Evolutionary conservation across 2,329 filamentous ascomycete genomes (phyloP).

Genomic region (Colletotrichum sp.): DNA sequence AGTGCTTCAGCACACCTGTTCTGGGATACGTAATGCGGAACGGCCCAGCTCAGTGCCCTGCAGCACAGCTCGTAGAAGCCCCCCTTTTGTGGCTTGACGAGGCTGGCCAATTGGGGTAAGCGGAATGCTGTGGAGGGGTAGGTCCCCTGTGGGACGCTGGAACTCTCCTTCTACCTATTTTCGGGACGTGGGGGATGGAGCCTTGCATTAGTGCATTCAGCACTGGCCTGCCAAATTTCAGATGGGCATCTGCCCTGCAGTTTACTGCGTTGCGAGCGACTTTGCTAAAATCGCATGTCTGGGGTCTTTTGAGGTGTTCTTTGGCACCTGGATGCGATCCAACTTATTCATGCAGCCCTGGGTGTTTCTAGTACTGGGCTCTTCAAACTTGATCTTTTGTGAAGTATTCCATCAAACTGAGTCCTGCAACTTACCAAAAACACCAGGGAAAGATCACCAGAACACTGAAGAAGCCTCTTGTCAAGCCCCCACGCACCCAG

Average conservation of each 20-base stretch:
- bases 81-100: slow-evolving; percentile 14
- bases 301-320: background rate
- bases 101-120: slow-evolving; percentile 1
- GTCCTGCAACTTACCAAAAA: background rate
- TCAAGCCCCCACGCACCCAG: background rate
- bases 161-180: background rate
- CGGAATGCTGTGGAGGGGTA: background rate
- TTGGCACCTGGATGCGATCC: background rate
- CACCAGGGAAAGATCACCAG: background rate
- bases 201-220: slow-evolving; percentile 11
- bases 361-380: too few species aligned
- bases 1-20: background rate
- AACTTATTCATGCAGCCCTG: background rate
- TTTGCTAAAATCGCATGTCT: slow-evolving; percentile 1
- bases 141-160: background rate
- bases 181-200: slow-evolving; percentile 14
- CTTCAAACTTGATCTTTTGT: too few species aligned
- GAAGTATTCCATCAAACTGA: too few species aligned
- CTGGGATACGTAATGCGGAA: slow-evolving; percentile 21
- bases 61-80: background rate
- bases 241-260: background rate
- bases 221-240: background rate
- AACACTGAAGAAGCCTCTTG: background rate
- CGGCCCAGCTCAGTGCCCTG: background rate
- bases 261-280: background rate